Base-by-base conservation (phyloP, 305 asterid genomes). In the Solanum aculeatissimum region DNA sequence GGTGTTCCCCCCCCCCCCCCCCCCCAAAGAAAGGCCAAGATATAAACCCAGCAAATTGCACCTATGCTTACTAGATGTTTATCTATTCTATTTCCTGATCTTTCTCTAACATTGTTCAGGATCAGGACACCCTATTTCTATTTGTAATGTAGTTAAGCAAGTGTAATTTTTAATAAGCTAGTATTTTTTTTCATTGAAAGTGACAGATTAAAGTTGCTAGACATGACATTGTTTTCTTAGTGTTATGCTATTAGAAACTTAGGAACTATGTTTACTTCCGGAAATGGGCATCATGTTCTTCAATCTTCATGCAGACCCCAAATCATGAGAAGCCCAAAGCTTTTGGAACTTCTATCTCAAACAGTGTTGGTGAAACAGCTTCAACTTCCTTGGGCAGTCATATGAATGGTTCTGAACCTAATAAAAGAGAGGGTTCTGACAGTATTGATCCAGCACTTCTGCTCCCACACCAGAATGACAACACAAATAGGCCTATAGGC, bases 391-490 rank as follows among this genome's bases (percentile, higher is more conserved):
- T 79, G 62, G 86, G 85, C 42, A 83, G 85, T 83, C 88, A 83
- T 77, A 82, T 83, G 69, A 80, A 81, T 84, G 79, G 88, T 86
- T 86, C 38, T 58, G 82, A 83, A 87, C 71, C 81, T 40, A 92
- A 90, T 65, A 90, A 80, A 87, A 86, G 88, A 85, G 91, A 88
- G 80, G 89, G 85, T 85, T 86, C 83, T 84, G 91, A 87, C 66
- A 81, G 85, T 72, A 80, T 85, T 79, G 85, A 89, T 84, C 89
- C 84, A 49, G 82, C 80, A 81, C 85, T 75, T 75, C 83, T 89
- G 86, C 86, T 84, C 38, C 89, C 83, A 15, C 86, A 89, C 51
- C 88, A 88, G 84, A 84, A 83, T 63, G 88, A 81, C 58, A 90
- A 85, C 54, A 70, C 86, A 84, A 82, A 81, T 47, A 86, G 79